Percentiles rank a stretch among this genome's conserved stretches.
Conservation (phyloP, 192 early-diverging fungal species). For the Backusella mclennaniae region DNA sequence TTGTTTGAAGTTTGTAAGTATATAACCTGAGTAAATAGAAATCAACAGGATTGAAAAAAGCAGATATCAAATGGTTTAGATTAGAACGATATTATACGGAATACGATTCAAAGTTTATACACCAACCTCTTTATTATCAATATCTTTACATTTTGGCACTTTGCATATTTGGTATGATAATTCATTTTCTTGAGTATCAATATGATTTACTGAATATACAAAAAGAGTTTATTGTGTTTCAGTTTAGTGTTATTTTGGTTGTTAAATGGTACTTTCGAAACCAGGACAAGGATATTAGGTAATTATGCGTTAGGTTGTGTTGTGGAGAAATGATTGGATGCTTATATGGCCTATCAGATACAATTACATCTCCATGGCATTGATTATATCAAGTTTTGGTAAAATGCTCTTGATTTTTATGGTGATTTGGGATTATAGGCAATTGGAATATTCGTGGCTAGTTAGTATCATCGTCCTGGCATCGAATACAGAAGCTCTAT, state of each 20-base stretch:
- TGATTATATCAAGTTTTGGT: slow-evolving; percentile 84
- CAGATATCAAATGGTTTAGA: slow-evolving; percentile 90
- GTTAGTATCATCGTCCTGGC: slow-evolving; percentile 74
- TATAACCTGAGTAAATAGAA: background rate
- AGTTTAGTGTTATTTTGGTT: slow-evolving; percentile 51
- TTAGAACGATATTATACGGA: slow-evolving; percentile 66
- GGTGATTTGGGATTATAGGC: slow-evolving; percentile 91
- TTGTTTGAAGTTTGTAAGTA: slow-evolving; percentile 84
- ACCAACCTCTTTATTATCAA: slow-evolving; percentile 64
- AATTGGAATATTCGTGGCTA: slow-evolving; percentile 79
- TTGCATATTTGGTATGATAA: slow-evolving; percentile 58
- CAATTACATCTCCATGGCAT: slow-evolving; percentile 64
- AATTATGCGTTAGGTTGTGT: background rate
- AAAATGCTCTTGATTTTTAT: slow-evolving; percentile 84
- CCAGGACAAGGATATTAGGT: slow-evolving; percentile 25
- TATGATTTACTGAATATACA: background rate
- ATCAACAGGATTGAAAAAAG: background rate
- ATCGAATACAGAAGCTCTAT: slow-evolving; percentile 72
- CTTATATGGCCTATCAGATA: slow-evolving; percentile 34
- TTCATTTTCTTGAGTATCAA: background rate
- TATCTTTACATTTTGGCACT: slow-evolving; percentile 75
- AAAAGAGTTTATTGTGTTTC: slow-evolving; percentile 59
- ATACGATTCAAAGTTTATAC: slow-evolving; percentile 57
- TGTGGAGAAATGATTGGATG: background rate
- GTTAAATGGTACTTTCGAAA: slow-evolving; percentile 37